Percentiles rank a stretch among this genome's conserved stretches.
These are phyloP conservation scores for Magnolia kwangsiensis DNA, from an alignment of 164 flowering plant species.

Conservation along the genomic window DNA sequence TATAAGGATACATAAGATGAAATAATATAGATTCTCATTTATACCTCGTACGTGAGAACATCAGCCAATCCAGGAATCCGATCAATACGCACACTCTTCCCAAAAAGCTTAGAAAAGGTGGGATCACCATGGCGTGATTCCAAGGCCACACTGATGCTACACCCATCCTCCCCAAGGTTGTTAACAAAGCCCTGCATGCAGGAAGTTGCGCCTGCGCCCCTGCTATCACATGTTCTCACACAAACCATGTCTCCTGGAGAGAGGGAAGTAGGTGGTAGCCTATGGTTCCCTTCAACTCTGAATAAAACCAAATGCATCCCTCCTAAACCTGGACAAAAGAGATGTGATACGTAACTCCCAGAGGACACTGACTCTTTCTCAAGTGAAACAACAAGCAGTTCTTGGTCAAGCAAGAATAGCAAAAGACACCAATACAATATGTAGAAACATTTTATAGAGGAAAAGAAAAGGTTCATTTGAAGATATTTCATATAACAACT, in stretches of 20 bases:
- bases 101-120: slow-evolving; percentile 90
- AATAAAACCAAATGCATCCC: slow-evolving; percentile 90
- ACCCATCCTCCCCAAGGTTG: slow-evolving; percentile 85
- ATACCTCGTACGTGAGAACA: slow-evolving; percentile 86
- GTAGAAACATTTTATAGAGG: neutral
- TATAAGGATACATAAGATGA: neutral
- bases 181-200: slow-evolving; percentile 87
- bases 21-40: neutral
- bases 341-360: neutral
- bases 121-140: slow-evolving; percentile 89
- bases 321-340: slow-evolving; percentile 54
- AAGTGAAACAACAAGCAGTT: neutral
- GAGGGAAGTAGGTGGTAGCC: slow-evolving; percentile 84
- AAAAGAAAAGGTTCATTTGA: neutral
- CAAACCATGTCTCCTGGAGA: slow-evolving; percentile 98
- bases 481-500: too few relatives aligned
- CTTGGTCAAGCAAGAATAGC: neutral
- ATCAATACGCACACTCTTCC: slow-evolving; percentile 82
- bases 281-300: slow-evolving; percentile 75
- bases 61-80: slow-evolving; percentile 93
- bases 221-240: slow-evolving; percentile 75
- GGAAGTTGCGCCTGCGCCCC: slow-evolving; percentile 84
- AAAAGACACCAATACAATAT: neutral
- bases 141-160: slow-evolving; percentile 76
- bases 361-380: neutral